Evolutionary conservation across 768 basidiomycete genomes (phyloP).

Genomic region (Tricholoma sp.): DNA sequence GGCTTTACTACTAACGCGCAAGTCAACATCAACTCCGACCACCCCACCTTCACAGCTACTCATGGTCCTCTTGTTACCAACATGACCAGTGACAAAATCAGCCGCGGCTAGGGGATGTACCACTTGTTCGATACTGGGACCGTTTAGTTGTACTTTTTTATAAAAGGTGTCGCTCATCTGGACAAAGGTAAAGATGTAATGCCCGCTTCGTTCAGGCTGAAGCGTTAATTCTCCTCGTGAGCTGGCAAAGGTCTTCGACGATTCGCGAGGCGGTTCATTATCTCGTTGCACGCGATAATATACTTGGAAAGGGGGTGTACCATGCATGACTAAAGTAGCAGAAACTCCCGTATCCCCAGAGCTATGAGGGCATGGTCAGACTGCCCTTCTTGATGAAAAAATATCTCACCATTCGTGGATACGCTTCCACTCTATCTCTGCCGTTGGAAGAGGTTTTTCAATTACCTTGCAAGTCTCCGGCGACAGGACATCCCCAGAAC

Average conservation of each 20-base stretch:
- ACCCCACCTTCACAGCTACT: conserved; percentile 76
- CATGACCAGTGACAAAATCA: conserved; percentile 50
- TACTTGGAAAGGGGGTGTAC: conserved; percentile 85
- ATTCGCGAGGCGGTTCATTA: conserved; percentile 56
- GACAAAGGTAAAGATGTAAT: conserved; percentile 79
- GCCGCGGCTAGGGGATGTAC: conserved; percentile 87
- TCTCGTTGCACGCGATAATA: conserved; percentile 74
- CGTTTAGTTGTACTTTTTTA: conserved; percentile 64
- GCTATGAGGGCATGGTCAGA: conserved; percentile 30
- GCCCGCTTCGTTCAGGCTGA: conserved; percentile 85
- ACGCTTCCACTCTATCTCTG: conserved; percentile 84
- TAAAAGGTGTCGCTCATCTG: conserved; percentile 84
- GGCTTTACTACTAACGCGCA: conserved; percentile 52
- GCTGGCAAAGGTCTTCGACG: conserved; percentile 53
- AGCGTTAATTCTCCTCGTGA: conserved; percentile 78
- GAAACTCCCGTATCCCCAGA: conserved; percentile 91
- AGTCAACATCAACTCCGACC: conserved; percentile 75
- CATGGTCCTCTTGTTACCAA: conserved; percentile 46
- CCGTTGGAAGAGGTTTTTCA: conserved; percentile 70
- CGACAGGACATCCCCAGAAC: conserved; percentile 77
- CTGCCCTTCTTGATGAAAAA: neutral
- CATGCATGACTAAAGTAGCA: conserved; percentile 80
- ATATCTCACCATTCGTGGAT: conserved; percentile 80
- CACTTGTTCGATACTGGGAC: conserved; percentile 78
- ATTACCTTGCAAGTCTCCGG: conserved; percentile 77